Evolutionary conservation across 495 filamentous ascomycete genomes (phyloP), one percentile per base, ranked within the genome.

Genomic region (Aspergillus leporis): DNA sequence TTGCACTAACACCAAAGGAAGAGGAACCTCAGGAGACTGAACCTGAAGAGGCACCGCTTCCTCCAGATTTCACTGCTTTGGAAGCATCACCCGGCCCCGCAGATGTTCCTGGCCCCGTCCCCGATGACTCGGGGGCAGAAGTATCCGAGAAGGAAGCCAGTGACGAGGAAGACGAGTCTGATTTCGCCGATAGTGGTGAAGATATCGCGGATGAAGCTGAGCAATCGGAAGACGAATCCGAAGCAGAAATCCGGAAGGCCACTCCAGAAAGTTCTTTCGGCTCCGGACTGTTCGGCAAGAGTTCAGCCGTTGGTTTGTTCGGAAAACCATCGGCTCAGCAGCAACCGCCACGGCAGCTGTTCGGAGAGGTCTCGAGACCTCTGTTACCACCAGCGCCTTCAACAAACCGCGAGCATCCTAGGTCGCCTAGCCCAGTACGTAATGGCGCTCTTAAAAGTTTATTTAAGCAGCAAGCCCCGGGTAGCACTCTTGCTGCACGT

Each of bases 361-460:
- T 93, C 66, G 89, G 88, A n/a, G 87, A 90, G 62, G 75, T 90
- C 28, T 76, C 49, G 78, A 80, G 47, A 77, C 86, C 14, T 60
- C 80, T 47, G 73, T 87, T 61, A 82, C 87, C 84, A 43, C 84
- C 87, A 28, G 81, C 77, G n/a, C 65, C 77, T 12, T 65, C 56
- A 53, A 62, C 48, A 25, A 63, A 30, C 48, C 81, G 72, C 41
- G 78, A 84, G 55, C 86, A 84, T 54, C 88, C 89, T 41, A 84
- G 90, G 31, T 94, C 91, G 10, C 91, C 91, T 13, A 94, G 91
- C 62, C 91, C 92, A 0, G 75, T 91, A 3, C 87, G 91, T 18
- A 70, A 75, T 21, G 69, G 72, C 6, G 65, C 80, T 7, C 78
- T 75, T 19, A 70, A 75, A 52, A 79, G 75, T 57, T 61, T 77